Evolutionary conservation across 192 early-diverging fungal genomes (phyloP).

Genomic region (Geranomyces variabilis): DNA sequence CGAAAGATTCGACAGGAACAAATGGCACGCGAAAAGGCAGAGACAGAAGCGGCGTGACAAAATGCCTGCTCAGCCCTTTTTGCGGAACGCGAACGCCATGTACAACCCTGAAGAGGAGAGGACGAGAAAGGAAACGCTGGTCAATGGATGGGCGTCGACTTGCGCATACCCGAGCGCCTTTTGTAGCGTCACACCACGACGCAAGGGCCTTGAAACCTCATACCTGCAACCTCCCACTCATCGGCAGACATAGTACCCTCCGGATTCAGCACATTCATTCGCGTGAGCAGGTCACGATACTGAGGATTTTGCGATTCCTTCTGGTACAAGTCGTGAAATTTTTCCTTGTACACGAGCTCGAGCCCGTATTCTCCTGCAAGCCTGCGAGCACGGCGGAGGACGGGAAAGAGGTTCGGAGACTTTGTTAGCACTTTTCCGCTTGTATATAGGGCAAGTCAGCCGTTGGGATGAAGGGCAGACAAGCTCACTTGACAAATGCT

Average conservation of each 20-base stretch:
- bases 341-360: slow-evolving; percentile 69
- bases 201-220: neutral
- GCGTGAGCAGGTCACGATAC: slow-evolving; percentile 59
- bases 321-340: slow-evolving; percentile 84
- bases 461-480: too few relatives aligned
- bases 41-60: neutral
- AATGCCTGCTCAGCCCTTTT: neutral
- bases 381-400: slow-evolving; percentile 44
- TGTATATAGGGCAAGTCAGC: too few relatives aligned
- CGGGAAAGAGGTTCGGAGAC: neutral
- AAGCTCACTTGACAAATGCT: slow-evolving; percentile 75
- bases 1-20: slow-evolving; percentile 11
- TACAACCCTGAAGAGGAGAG: neutral
- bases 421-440: neutral
- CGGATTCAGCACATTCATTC: slow-evolving; percentile 83
- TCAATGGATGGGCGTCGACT: too few relatives aligned
- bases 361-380: slow-evolving; percentile 84
- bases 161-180: too few relatives aligned
- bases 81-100: slow-evolving; percentile 1
- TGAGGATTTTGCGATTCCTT: slow-evolving; percentile 57
- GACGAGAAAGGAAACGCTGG: neutral
- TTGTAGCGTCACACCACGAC: too few relatives aligned
- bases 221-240: slow-evolving; percentile 92
- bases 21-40: slow-evolving; percentile 1
- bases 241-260: slow-evolving; percentile 70